Percentiles rank a stretch among this genome's conserved stretches.
phyloP scores from a whole-genome alignment of 345 rosid species.

The Nasturtium officinale region DNA sequence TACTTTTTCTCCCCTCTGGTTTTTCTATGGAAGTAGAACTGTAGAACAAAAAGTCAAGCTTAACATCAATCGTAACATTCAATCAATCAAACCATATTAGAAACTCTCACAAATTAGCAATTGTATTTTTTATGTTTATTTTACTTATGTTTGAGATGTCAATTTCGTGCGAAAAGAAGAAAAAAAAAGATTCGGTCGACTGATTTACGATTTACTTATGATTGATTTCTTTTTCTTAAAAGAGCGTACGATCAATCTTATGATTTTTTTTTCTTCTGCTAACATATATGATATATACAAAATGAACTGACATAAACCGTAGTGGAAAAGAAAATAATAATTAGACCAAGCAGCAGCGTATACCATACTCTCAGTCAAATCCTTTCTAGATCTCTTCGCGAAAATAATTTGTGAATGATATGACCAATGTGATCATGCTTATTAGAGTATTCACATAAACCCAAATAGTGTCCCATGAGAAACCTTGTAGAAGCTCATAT shows the following conservation, averaged over 20 bases:
- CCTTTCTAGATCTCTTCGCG: neutral
- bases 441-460: no score
- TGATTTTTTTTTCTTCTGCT: no score
- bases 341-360: neutral
- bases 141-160: no score
- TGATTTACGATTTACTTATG: neutral
- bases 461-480: no score
- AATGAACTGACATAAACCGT: neutral
- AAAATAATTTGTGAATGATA: neutral
- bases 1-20: no score
- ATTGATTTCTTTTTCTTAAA: no score
- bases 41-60: no score
- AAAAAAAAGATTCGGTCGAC: neutral
- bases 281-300: no score
- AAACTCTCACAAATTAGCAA: neutral
- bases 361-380: neutral
- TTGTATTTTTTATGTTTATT: no score
- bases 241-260: neutral
- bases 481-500: no score
- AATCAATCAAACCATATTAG: neutral
- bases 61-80: no score
- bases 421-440: neutral
- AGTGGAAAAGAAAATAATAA: neutral
- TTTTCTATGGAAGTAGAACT: no score
- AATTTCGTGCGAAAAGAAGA: neutral